A percentile compares a stretch with the other conserved stretches of the same genome.
Evolutionary conservation across 306 rosid genomes (phyloP).

Genomic region (Vigna radiata): DNA sequence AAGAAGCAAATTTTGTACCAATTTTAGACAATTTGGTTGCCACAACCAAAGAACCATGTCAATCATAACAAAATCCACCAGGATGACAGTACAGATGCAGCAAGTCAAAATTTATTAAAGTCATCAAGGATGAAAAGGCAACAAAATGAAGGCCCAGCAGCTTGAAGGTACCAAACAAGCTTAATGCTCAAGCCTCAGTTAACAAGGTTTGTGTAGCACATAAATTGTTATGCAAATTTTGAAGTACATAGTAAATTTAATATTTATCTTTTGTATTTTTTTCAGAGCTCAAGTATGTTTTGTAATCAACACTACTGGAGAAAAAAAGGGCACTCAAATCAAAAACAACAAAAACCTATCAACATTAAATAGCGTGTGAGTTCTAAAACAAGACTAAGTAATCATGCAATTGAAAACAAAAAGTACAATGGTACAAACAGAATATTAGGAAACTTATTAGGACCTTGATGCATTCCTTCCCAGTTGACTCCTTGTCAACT

Average conservation of each 20-base stretch:
- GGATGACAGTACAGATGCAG: constrained; percentile 17
- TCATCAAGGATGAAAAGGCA: constrained; percentile 17
- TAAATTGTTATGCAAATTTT: not conserved
- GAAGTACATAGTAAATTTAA: constrained; percentile 24
- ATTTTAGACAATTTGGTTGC: constrained; percentile 7
- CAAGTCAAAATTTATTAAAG: constrained; percentile 7
- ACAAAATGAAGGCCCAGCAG: constrained; percentile 9
- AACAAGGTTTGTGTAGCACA: constrained; percentile 15
- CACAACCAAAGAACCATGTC: constrained; percentile 17
- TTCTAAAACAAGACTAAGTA: constrained; percentile 8
- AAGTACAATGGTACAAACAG: constrained; percentile 15
- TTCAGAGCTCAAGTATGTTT: not conserved
- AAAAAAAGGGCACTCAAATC: constrained; percentile 12
- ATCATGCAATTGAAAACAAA: constrained; percentile 33
- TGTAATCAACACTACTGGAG: constrained; percentile 26
- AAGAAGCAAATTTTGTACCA: constrained; percentile 17
- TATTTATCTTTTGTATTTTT: not conserved
- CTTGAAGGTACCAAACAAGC: constrained; percentile 29
- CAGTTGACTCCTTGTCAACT: constrained; percentile 95
- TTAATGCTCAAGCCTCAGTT: constrained; percentile 12
- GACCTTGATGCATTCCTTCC: constrained; percentile 99
- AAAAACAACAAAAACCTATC: constrained; percentile 28
- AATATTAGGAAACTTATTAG: constrained; percentile 38
- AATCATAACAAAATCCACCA: constrained; percentile 9
- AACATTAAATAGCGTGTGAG: constrained; percentile 34